phyloP scores from a whole-genome alignment of 495 filamentous ascomycete species.

The Aspergillus nidulans region DNA sequence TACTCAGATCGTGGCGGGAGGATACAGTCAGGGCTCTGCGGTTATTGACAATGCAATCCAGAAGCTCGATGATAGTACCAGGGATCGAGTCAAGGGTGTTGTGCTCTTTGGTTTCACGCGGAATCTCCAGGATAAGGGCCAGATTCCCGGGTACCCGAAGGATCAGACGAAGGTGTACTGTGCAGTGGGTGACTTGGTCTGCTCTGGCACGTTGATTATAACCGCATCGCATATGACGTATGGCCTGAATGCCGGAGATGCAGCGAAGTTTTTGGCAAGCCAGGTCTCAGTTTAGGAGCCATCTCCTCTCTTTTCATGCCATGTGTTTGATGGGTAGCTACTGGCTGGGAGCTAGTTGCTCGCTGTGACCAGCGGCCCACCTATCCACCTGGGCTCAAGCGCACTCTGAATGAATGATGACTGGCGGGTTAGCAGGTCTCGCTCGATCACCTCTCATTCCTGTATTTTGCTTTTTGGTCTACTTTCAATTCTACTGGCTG shows the following conservation, averaged over 20 bases:
- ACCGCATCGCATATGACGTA: slow-evolving; percentile 44
- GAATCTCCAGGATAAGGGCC: slow-evolving; percentile 45
- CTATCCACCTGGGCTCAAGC: too few relatives aligned
- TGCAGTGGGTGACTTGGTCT: slow-evolving; percentile 47
- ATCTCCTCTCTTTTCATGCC: too few relatives aligned
- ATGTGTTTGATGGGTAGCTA: too few relatives aligned
- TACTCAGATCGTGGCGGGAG: slow-evolving; percentile 52
- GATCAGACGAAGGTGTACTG: slow-evolving; percentile 47
- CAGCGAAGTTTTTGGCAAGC: slow-evolving; percentile 16
- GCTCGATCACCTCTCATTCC: too few relatives aligned
- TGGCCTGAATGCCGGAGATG: slow-evolving; percentile 18
- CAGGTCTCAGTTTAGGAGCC: slow-evolving; percentile 7
- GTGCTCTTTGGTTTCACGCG: slow-evolving; percentile 54
- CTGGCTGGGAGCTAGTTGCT: too few relatives aligned
- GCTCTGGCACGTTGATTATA: slow-evolving; percentile 47
- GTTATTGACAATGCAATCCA: slow-evolving; percentile 47
- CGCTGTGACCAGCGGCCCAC: too few relatives aligned
- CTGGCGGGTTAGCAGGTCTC: too few relatives aligned
- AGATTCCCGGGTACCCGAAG: slow-evolving; percentile 43
- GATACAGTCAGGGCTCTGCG: slow-evolving; percentile 57
- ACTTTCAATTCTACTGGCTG: too few relatives aligned
- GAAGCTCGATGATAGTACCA: slow-evolving; percentile 27
- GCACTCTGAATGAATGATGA: too few relatives aligned
- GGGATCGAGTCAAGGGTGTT: slow-evolving; percentile 45
- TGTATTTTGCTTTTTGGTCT: too few relatives aligned